A percentile compares a stretch with the other conserved stretches of the same genome.
These are phyloP conservation scores for Aspergillus tamarii DNA, from an alignment of 2,329 filamentous ascomycete genomes.

Conservation along the genomic window DNA sequence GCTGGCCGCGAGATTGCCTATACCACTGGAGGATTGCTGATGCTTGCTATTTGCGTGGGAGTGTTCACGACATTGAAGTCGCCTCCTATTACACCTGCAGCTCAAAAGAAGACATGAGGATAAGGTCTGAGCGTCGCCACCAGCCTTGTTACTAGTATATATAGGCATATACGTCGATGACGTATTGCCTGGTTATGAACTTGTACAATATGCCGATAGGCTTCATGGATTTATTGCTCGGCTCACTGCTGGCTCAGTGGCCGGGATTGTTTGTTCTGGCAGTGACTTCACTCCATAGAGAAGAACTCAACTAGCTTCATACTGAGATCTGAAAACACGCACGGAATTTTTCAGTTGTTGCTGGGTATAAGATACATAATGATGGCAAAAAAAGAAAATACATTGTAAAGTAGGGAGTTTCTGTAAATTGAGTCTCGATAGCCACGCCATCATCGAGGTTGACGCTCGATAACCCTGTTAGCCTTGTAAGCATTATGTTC, in stretches of 20 bases:
- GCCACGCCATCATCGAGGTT: neutral
- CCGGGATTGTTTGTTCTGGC: neutral
- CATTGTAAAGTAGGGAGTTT: constrained; percentile 19
- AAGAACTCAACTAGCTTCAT: neutral
- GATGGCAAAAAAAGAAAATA: neutral
- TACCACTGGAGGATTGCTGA: constrained; percentile 75
- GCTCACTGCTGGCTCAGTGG: constrained; percentile 8
- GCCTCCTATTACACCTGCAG: constrained; percentile 45
- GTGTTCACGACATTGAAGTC: constrained; percentile 74
- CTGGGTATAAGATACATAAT: constrained; percentile 19
- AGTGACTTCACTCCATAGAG: neutral
- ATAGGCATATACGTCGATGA: neutral
- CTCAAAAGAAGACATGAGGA: neutral
- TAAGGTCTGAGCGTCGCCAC: neutral
- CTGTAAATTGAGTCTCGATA: neutral
- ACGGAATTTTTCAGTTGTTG: neutral
- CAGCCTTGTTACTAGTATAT: neutral
- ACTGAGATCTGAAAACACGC: neutral
- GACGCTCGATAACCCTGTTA: neutral
- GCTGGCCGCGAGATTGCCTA: constrained; percentile 87
- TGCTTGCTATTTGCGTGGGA: constrained; percentile 71
- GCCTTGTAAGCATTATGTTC: neutral
- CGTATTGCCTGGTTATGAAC: neutral
- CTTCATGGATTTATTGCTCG: neutral
- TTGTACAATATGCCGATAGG: neutral